A percentile compares a stretch with the other conserved stretches of the same genome.
These are phyloP conservation scores for Ephemerocybe angulata DNA, from an alignment of 768 basidiomycete genomes.

Conservation along the genomic window DNA sequence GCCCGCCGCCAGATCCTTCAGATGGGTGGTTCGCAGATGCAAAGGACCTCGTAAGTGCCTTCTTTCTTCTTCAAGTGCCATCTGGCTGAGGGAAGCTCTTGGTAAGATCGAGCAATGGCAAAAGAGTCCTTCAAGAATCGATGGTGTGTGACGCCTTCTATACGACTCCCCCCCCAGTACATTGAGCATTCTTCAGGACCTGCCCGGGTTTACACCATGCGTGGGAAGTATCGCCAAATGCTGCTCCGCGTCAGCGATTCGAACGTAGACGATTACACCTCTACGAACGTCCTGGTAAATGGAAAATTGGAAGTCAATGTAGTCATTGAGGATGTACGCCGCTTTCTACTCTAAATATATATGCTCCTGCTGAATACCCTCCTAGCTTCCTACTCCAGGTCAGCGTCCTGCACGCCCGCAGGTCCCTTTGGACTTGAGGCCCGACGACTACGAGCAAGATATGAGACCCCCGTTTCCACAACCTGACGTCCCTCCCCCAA, in stretches of 20 bases:
- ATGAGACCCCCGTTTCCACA: background rate
- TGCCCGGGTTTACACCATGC: conserved; percentile 61
- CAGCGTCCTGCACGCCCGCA: conserved; percentile 28
- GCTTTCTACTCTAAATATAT: background rate
- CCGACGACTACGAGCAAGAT: background rate
- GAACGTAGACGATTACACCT: conserved; percentile 46
- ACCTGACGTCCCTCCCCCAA: too few species aligned
- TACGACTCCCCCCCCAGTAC: background rate
- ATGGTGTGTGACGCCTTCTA: conserved; percentile 42
- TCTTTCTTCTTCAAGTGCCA: background rate
- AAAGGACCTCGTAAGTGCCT: conserved; percentile 46
- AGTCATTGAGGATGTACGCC: conserved; percentile 55
- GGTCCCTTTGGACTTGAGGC: conserved; percentile 24
- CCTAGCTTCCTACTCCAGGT: conserved; percentile 34
- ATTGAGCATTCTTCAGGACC: conserved; percentile 42
- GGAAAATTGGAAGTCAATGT: conserved; percentile 53
- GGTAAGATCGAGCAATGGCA: conserved; percentile 52
- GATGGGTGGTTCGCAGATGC: conserved; percentile 74
- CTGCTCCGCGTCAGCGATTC: conserved; percentile 59
- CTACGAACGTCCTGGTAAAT: conserved; percentile 56
- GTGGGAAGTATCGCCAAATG: conserved; percentile 66
- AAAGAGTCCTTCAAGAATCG: conserved; percentile 58
- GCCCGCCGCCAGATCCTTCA: conserved; percentile 39
- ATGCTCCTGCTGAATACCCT: background rate
- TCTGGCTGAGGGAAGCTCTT: background rate